A percentile compares a stretch with the other conserved stretches of the same genome.
Evolutionary conservation across 345 rosid genomes (phyloP).

Genomic region (Salix arbutifolia): DNA sequence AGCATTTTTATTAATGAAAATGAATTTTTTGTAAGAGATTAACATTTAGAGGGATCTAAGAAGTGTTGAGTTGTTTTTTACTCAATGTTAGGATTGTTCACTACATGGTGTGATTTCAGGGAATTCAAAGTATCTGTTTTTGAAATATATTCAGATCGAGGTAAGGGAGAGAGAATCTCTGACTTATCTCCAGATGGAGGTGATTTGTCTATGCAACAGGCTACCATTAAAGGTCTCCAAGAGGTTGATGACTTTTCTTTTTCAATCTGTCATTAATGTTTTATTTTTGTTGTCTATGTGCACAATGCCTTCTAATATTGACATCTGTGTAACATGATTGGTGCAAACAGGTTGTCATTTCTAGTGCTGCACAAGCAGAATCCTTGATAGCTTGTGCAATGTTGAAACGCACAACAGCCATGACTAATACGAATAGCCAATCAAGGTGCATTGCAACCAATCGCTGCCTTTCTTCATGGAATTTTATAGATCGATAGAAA

Average conservation of each 20-base stretch:
- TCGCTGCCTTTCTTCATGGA: neutral
- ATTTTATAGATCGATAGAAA: neutral
- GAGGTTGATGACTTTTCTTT: conserved; percentile 43
- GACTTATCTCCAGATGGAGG: conserved; percentile 60
- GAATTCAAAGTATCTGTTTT: conserved; percentile 59
- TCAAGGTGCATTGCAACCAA: conserved; percentile 49
- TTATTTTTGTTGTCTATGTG: neutral
- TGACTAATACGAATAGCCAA: conserved; percentile 72
- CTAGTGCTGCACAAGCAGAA: conserved; percentile 56
- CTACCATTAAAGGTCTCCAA: conserved; percentile 62
- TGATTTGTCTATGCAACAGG: conserved; percentile 64
- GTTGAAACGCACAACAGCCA: conserved; percentile 78
- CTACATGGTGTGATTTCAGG: conserved; percentile 30
- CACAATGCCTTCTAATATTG: neutral
- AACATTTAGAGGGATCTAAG: too few species aligned
- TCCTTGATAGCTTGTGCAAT: conserved; percentile 62
- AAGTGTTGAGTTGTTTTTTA: neutral
- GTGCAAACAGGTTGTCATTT: conserved; percentile 46
- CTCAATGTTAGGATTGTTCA: neutral
- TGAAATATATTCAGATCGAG: conserved; percentile 76
- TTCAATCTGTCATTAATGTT: neutral
- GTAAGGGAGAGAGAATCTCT: conserved; percentile 63
- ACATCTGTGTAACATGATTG: conserved; percentile 2
- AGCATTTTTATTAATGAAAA: too few species aligned
- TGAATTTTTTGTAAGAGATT: too few species aligned